Evolutionary conservation across 2,329 filamentous ascomycete genomes (phyloP).

Genomic region (Penicillium sp.): DNA sequence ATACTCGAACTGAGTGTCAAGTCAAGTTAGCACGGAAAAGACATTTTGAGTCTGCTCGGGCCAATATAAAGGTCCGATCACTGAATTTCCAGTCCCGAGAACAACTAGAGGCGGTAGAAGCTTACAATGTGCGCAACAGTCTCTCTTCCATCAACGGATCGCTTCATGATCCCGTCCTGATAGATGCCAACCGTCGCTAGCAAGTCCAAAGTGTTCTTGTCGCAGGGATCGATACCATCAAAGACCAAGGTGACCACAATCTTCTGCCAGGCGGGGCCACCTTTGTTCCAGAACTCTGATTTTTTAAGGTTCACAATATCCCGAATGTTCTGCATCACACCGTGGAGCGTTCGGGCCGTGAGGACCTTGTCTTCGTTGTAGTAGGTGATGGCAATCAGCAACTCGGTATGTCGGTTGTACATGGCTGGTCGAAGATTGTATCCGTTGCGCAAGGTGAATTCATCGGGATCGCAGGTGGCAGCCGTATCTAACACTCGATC

Average conservation of each 20-base stretch:
- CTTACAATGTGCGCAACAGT: slow-evolving; percentile 83
- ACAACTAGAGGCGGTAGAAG: slow-evolving; percentile 7
- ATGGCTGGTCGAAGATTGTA: slow-evolving; percentile 97
- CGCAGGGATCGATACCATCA: slow-evolving; percentile 94
- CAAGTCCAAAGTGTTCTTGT: slow-evolving; percentile 91
- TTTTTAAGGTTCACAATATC: slow-evolving; percentile 98
- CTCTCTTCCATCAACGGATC: slow-evolving; percentile 92
- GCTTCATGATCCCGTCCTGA: slow-evolving; percentile 97
- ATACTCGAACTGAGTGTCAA: slow-evolving; percentile 74
- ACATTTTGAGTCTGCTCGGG: background rate
- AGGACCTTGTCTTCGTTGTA: slow-evolving; percentile 99
- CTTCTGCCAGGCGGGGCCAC: slow-evolving; percentile 97
- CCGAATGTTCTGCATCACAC: slow-evolving; percentile 97
- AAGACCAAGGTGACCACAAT: slow-evolving; percentile 96
- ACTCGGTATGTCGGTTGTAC: slow-evolving; percentile 97
- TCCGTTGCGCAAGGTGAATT: slow-evolving; percentile 97
- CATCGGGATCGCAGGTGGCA: slow-evolving; percentile 95
- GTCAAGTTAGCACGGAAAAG: background rate
- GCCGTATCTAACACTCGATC: slow-evolving; percentile 69
- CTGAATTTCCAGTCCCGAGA: background rate
- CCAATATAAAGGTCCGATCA: slow-evolving; percentile 11
- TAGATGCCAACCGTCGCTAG: slow-evolving; percentile 94
- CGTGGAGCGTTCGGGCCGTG: slow-evolving; percentile 86
- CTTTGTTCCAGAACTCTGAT: slow-evolving; percentile 99
- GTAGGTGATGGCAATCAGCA: slow-evolving; percentile 96